Base-by-base conservation (phyloP, 495 filamentous ascomycete species). In the Aspergillus avenaceus region DNA sequence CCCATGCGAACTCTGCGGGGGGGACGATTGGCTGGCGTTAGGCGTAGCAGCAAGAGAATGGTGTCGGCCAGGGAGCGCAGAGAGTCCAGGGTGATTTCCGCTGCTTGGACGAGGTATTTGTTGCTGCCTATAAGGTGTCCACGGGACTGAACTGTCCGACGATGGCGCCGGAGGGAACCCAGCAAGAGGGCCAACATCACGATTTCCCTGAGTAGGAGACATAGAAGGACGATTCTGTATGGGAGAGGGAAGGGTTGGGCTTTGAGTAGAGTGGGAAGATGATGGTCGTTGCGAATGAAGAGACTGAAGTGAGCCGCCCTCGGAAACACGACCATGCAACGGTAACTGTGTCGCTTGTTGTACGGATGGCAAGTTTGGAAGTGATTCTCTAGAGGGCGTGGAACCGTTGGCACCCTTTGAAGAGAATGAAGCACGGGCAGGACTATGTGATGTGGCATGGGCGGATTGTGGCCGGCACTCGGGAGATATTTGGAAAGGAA, bases 141-240 rank as follows among this genome's bases (percentile, higher is more conserved):
- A 68, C 12, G 67, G 59, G 1, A 55, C 41, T 2, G 66, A 52
- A 23, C 59, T 64, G 27, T 72, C 68, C 11, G 61, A 55, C 5
- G 65, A 34, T 22, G 53, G 56, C 5, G 58, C 45, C 9, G 58
- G 55, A n/a, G 70, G 70, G 37, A 76, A 69, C 7, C 73, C 73
- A 14, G 69, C 73, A 8, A 76, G 59, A 46, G 69, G 73, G 5
- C 73, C 72, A 32, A 76, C 73, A 18, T 76, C 72, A 22, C 47
- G 70, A 52, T 71, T 72, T 9, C 69, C 72, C 49, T 79, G 76
- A 5, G 71, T 75, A 8, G 75, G 77, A 12, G 76, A 78, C 68
- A 78, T 72, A 1, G 75, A 71, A 1, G 72, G 70, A 26, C 65
- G 67, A 32, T 73, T 76, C 24, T 76, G 70, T 28, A 74, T 64